Conservation (phyloP, 768 basidiomycete species). For the Fibroporia radiculosa region DNA sequence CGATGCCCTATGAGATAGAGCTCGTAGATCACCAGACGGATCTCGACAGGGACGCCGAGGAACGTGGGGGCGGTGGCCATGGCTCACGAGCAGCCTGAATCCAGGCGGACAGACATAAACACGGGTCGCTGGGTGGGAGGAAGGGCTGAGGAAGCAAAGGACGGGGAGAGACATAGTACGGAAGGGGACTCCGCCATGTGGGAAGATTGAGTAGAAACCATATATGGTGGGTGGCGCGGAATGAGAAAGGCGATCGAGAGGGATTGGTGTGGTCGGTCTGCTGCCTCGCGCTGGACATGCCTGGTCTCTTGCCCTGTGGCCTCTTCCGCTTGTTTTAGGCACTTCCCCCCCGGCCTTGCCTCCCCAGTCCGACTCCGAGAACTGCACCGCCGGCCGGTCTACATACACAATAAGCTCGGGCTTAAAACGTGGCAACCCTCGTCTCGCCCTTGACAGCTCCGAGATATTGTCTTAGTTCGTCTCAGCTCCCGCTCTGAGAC, state of each 20-base stretch:
- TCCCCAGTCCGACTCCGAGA: constrained; percentile 3
- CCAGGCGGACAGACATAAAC: not conserved
- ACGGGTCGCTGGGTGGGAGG: not conserved
- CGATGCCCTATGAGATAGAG: constrained; percentile 21
- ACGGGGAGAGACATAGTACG: not conserved
- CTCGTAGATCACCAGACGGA: constrained; percentile 29
- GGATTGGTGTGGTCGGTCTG: constrained; percentile 5
- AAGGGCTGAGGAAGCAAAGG: not conserved
- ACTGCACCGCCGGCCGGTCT: constrained; percentile 7
- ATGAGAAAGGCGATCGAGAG: not conserved
- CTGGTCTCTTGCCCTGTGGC: constrained; percentile 14
- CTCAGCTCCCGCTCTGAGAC: too few species aligned
- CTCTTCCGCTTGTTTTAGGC: constrained; percentile 3
- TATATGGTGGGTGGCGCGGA: constrained; percentile 8
- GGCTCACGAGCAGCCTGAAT: not conserved
- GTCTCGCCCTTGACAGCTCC: constrained; percentile 1
- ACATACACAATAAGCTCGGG: constrained; percentile 18
- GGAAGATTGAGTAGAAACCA: constrained; percentile 15
- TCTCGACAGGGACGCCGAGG: constrained; percentile 24
- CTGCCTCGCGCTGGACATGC: constrained; percentile 23
- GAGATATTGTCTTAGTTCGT: too few species aligned
- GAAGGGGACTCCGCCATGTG: too few species aligned
- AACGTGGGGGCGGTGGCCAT: constrained; percentile 10
- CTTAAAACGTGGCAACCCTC: constrained; percentile 20
- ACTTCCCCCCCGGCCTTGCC: not conserved